Conservation (phyloP, 1,284 basidiomycete genomes). For the Irpex sp. region DNA sequence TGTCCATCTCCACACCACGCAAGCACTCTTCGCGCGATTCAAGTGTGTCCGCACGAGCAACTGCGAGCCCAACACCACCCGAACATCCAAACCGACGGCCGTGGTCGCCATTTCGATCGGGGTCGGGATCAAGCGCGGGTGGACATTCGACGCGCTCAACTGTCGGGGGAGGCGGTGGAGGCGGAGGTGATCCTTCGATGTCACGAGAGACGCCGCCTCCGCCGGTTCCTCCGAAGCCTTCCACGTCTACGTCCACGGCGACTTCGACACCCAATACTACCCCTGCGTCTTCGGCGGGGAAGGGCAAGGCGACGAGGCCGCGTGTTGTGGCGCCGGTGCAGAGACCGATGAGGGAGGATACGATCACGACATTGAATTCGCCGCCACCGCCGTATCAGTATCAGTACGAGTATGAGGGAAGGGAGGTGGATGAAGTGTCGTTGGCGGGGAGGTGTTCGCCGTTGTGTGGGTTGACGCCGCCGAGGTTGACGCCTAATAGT, state of each 20-base stretch:
- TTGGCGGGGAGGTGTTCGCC: conserved; percentile 29
- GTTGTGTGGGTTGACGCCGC: conserved; percentile 23
- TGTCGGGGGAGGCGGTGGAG: not conserved
- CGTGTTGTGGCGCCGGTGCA: conserved; percentile 18
- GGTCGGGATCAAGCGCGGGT: conserved; percentile 21
- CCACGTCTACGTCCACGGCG: conserved; percentile 10
- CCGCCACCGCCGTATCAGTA: conserved; percentile 19
- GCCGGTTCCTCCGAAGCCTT: conserved; percentile 12
- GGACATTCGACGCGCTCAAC: conserved; percentile 10
- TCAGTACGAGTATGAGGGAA: conserved; percentile 15
- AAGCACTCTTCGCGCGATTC: conserved; percentile 23
- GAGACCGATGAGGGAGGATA: conserved; percentile 13
- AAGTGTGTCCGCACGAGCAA: conserved; percentile 12
- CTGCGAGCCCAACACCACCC: conserved; percentile 16
- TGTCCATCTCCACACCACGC: conserved; percentile 24
- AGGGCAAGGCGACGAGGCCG: conserved; percentile 12
- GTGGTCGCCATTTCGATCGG: conserved; percentile 19
- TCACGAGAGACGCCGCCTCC: conserved; percentile 13
- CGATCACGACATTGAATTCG: conserved; percentile 20
- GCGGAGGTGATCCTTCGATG: conserved; percentile 3
- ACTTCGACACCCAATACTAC: not conserved
- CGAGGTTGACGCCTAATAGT: conserved; percentile 17
- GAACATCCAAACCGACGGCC: conserved; percentile 11
- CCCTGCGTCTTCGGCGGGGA: not conserved
- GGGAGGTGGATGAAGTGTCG: conserved; percentile 18